Conservation (phyloP, 441 rosid species). For the Populus tomentosa region DNA sequence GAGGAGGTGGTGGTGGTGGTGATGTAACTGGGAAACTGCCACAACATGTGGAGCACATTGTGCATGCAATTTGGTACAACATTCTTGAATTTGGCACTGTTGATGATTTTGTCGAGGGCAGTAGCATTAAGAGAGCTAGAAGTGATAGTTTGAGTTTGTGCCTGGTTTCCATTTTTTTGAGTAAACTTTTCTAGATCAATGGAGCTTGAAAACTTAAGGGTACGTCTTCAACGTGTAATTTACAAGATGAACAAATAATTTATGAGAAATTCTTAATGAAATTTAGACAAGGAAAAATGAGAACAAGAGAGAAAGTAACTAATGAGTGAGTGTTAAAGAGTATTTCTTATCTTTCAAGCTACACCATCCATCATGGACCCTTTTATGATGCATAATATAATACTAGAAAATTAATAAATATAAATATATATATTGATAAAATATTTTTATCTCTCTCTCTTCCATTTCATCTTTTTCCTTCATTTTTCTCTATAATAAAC, state of each 20-base stretch:
- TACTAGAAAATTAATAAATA: not conserved
- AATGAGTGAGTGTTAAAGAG: not conserved
- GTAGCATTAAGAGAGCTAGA: slow-evolving; percentile 10
- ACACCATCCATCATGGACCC: not conserved
- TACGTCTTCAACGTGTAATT: slow-evolving; percentile 24
- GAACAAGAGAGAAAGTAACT: not conserved
- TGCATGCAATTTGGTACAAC: slow-evolving; percentile 64
- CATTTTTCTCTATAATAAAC: too few relatives aligned
- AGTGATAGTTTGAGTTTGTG: slow-evolving; percentile 2
- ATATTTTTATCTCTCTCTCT: too few relatives aligned
- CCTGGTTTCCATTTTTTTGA: slow-evolving; percentile 14
- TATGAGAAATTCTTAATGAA: too few relatives aligned
- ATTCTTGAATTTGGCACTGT: slow-evolving; percentile 24
- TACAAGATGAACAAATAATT: not conserved
- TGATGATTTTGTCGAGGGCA: slow-evolving; percentile 8
- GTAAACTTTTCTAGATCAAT: not conserved
- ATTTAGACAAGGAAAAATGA: not conserved
- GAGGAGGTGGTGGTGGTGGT: slow-evolving; percentile 44
- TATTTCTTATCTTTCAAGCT: slow-evolving; percentile 20
- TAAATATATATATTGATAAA: not conserved
- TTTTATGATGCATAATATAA: not conserved
- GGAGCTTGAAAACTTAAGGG: slow-evolving; percentile 3
- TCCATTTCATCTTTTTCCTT: too few relatives aligned
- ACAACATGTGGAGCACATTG: slow-evolving; percentile 83
- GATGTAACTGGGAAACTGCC: slow-evolving; percentile 39